Evolutionary conservation across 108 stramenopile species (phyloP).

Genomic region (Cyclotella sp.): DNA sequence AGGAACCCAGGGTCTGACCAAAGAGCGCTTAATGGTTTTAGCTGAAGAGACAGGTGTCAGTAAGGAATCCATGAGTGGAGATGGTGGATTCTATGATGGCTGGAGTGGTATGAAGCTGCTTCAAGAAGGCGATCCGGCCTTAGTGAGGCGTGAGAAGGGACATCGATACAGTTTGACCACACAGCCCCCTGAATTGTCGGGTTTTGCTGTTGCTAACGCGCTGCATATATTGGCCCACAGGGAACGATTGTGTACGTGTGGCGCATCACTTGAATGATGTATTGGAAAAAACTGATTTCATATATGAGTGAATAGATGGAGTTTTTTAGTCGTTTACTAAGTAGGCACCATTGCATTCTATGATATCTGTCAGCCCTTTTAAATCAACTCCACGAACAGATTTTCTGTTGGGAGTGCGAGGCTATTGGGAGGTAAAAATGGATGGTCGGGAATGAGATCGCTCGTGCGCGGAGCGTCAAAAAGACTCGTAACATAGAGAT

Average conservation of each 20-base stretch:
- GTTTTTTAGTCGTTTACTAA: background rate
- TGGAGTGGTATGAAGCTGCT: constrained; percentile 58
- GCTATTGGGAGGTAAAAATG: no score
- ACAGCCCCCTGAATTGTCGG: constrained; percentile 50
- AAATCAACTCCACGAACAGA: constrained; percentile 56
- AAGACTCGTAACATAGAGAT: no score
- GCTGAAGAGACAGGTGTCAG: constrained; percentile 65
- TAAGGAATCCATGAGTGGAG: constrained; percentile 67
- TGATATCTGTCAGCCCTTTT: background rate
- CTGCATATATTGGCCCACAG: constrained; percentile 58
- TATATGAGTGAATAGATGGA: background rate
- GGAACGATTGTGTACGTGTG: constrained; percentile 47
- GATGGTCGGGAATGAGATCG: no score
- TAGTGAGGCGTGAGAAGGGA: constrained; percentile 56
- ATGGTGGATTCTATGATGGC: constrained; percentile 63
- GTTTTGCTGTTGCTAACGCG: constrained; percentile 54
- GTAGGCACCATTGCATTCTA: background rate
- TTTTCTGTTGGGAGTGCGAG: no score
- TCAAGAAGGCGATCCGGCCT: constrained; percentile 59
- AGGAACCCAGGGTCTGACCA: constrained; percentile 53
- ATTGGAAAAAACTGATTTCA: background rate
- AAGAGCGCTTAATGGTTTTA: constrained; percentile 62
- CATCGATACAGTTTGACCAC: constrained; percentile 54
- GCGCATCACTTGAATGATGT: constrained; percentile 21
- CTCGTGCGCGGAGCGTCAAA: no score